phyloP scores from a whole-genome alignment of 1,284 basidiomycete species.

The Microstroma glucosiphilum region DNA sequence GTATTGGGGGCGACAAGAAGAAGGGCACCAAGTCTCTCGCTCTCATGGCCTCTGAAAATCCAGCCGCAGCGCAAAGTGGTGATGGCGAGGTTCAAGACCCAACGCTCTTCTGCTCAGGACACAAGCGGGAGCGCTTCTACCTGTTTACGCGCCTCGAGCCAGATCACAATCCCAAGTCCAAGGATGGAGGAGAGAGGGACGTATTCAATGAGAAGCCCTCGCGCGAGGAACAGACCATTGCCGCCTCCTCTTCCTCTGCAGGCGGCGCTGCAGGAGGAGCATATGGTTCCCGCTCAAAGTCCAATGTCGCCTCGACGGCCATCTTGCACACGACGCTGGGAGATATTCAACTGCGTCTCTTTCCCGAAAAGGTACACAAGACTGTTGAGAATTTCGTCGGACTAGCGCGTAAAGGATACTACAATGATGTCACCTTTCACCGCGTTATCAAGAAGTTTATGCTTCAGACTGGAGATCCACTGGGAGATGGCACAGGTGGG shows the following conservation, averaged over 20 bases:
- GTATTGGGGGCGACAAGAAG: conserved; percentile 59
- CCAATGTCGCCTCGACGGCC: conserved; percentile 52
- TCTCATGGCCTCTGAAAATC: conserved; percentile 92
- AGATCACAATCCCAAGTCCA: conserved; percentile 53
- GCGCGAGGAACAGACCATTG: conserved; percentile 87
- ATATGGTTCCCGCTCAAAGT: not conserved
- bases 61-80: conserved; percentile 59
- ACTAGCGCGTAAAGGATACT: conserved; percentile 84
- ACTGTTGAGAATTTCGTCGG: conserved; percentile 97
- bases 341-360: conserved; percentile 78
- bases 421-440: conserved; percentile 91
- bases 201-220: conserved; percentile 98
- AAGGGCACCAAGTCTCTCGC: conserved; percentile 79
- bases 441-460: conserved; percentile 98
- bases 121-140: conserved; percentile 91
- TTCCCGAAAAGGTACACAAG: conserved; percentile 84
- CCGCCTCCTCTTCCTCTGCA: conserved; percentile 58
- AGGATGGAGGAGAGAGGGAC: conserved; percentile 82
- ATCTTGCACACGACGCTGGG: conserved; percentile 93
- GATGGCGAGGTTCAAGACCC: conserved; percentile 67
- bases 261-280: not conserved
- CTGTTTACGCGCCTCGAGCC: conserved; percentile 88
- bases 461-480: conserved; percentile 95
- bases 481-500: conserved; percentile 96
- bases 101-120: conserved; percentile 85